Evolutionary conservation across 164 flowering plant genomes (phyloP), one percentile per base, ranked within the genome.

Genomic region (Amborella trichopoda): DNA sequence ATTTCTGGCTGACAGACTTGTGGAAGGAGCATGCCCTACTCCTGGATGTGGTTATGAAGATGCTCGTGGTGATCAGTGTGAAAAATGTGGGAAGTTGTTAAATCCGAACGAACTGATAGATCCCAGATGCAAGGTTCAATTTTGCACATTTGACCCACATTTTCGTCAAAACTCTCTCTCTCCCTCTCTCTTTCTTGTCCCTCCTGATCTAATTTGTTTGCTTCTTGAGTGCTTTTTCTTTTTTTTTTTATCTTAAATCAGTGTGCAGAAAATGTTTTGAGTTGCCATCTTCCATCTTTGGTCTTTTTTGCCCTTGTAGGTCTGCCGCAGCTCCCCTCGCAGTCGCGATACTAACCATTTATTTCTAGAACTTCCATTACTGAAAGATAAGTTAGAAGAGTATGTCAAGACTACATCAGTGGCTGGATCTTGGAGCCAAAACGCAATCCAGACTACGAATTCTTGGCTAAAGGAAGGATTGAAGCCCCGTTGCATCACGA

Each of bases 51-150:
- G 71, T 50, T 75, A 89, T 67, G 81, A 77, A 6, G 75, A 93
- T 64, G 97, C 97, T 23, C 65, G 95, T 40, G 97, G 97, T 13
- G 97, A 89, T 63, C 95, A 89, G 44, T 85, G 97, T 62, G 95
- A 85, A 57, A 75, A 79, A 6, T 90, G 97, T 50, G 82, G 86
- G 23, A 76, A 81, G 54, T 75, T 88, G 28, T 61, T 88, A 60
- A 83, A 85, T 73, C 94, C 97, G 6, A 85, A 90, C 2, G 97
- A 89, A 53, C 65, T 89, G 17, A 61, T 46, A 52, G 78, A 82
- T 49, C 97, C 97, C 21, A 71, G 66, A 60, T 89, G 97, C 83
- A 89, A 83, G 87, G 97, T 77, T 26, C 38, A 30, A n/a, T n/a
- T n/a, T n/a, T n/a, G n/a, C n/a, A n/a, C n/a, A n/a, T n/a, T n/a